phyloP scores from a whole-genome alignment of 306 rosid species.

The Clitoria ternatea region DNA sequence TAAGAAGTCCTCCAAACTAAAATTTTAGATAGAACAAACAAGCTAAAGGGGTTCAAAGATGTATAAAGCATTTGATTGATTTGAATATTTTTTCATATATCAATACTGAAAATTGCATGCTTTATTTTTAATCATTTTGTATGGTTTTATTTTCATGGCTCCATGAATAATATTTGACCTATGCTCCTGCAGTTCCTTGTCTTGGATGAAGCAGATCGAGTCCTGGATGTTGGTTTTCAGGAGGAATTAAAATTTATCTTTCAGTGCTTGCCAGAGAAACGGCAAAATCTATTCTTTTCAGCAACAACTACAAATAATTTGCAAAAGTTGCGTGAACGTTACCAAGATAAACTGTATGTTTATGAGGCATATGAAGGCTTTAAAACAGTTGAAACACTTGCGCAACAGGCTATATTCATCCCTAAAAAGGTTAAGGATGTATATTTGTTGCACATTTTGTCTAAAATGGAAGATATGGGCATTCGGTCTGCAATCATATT shows the following conservation, averaged over 20 bases:
- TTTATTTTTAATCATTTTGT: not conserved
- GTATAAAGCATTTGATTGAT: not conserved
- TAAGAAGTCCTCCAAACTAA: not conserved
- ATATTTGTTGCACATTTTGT: conserved; percentile 64
- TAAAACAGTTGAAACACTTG: conserved; percentile 73
- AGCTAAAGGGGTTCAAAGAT: not conserved
- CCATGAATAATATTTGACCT: not conserved
- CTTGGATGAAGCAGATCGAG: conserved; percentile 92
- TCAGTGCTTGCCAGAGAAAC: conserved; percentile 68
- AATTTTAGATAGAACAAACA: not conserved
- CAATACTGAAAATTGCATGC: not conserved
- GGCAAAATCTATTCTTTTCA: conserved; percentile 82
- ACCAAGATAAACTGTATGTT: conserved; percentile 63
- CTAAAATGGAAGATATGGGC: conserved; percentile 68
- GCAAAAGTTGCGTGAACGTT: conserved; percentile 58
- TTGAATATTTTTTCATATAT: not conserved
- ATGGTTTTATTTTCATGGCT: not conserved
- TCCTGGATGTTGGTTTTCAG: conserved; percentile 79
- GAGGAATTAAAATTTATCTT: conserved; percentile 73
- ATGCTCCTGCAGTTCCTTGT: conserved; percentile 62
- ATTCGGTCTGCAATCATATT: conserved; percentile 81
- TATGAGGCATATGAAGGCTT: conserved; percentile 83
- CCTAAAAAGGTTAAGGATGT: conserved; percentile 75
- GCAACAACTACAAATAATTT: conserved; percentile 76
- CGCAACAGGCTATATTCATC: conserved; percentile 59